These are phyloP conservation scores for Fusarium oxysporum DNA, from an alignment of 2,329 filamentous ascomycete species.

Conservation along the genomic window DNA sequence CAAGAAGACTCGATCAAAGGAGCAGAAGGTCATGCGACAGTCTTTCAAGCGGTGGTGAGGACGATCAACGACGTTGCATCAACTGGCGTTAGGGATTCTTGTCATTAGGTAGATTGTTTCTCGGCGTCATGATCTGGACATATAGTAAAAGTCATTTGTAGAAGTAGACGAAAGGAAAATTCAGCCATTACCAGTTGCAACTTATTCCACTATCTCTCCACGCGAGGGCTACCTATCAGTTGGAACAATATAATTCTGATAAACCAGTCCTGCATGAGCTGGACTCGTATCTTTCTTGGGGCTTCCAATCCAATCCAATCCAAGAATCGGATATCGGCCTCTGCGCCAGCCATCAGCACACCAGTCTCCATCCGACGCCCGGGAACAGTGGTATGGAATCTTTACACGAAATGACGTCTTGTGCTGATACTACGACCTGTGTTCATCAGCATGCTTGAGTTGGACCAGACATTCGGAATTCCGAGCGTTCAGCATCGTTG, in stretches of 20 bases:
- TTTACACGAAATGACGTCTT: not conserved
- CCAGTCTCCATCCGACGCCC: not conserved
- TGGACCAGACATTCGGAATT: not conserved
- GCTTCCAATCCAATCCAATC: not conserved
- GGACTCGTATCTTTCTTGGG: not conserved
- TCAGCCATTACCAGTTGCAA: not conserved
- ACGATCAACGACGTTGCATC: slow-evolving; percentile 33
- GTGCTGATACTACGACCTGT: not conserved
- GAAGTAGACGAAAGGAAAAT: slow-evolving; percentile 14
- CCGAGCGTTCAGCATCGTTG: not conserved
- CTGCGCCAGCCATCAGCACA: not conserved
- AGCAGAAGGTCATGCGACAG: slow-evolving; percentile 77
- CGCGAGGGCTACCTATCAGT: not conserved
- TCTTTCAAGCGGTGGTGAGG: slow-evolving; percentile 68
- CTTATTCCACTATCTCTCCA: not conserved
- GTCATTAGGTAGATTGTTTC: slow-evolving; percentile 24
- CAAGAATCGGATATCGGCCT: not conserved
- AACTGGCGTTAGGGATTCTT: slow-evolving; percentile 44
- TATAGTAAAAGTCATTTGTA: slow-evolving; percentile 25
- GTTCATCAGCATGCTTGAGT: not conserved
- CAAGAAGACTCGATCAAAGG: slow-evolving; percentile 80
- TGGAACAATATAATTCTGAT: not conserved
- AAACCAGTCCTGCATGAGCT: not conserved
- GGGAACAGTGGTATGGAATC: not conserved
- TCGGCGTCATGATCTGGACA: slow-evolving; percentile 32